Percentiles rank a stretch among this genome's conserved stretches.
Evolutionary conservation across 208 protist species (phyloP).

Genomic region (Phytomonas francai): DNA sequence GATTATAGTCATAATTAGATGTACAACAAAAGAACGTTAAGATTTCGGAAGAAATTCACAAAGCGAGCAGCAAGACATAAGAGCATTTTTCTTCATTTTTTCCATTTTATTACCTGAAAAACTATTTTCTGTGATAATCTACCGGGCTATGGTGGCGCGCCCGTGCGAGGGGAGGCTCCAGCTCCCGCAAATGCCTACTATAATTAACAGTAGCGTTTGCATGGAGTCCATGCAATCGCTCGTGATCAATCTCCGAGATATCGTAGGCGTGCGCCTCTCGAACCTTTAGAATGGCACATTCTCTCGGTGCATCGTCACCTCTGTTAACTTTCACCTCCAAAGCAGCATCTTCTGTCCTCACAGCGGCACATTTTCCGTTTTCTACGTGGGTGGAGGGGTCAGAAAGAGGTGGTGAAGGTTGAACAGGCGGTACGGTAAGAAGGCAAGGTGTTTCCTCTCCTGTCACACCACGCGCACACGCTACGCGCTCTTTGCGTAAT

Average conservation of each 20-base stretch:
- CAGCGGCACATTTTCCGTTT: background rate
- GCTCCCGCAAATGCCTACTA: background rate
- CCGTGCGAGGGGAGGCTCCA: background rate
- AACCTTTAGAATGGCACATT: background rate
- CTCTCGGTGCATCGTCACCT: background rate
- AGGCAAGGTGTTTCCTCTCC: background rate
- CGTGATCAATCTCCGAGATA: background rate
- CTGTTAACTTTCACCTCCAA: background rate
- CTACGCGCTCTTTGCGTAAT: conserved; percentile 18
- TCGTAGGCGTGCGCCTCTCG: background rate
- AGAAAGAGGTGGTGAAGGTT: background rate
- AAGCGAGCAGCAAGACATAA: too few relatives aligned
- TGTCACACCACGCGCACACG: conserved; percentile 17
- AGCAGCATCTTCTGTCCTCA: background rate
- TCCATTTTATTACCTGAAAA: background rate
- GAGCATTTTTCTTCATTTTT: background rate
- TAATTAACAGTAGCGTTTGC: background rate
- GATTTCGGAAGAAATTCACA: too few relatives aligned
- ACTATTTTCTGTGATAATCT: background rate
- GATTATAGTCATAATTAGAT: too few relatives aligned
- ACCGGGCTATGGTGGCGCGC: background rate
- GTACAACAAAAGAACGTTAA: too few relatives aligned
- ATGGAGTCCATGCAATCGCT: background rate
- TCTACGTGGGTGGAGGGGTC: background rate
- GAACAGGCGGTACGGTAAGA: background rate